These are phyloP conservation scores for Conticribra weissflogii DNA, from an alignment of 108 stramenopile genomes.

Conservation along the genomic window DNA sequence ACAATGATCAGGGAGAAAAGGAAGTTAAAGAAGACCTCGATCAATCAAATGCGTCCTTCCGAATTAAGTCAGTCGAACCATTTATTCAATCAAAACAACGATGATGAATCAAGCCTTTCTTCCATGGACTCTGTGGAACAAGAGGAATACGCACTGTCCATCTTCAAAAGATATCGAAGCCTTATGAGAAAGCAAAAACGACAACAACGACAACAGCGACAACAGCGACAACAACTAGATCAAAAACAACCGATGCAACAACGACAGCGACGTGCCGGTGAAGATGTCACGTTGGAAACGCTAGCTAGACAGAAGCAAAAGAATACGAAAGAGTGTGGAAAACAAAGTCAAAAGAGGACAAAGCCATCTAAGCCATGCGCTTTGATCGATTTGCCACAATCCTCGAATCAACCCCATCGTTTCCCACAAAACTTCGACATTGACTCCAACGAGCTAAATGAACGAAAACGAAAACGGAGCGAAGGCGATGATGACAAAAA, in stretches of 20 bases:
- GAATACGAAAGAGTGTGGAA: too few relatives aligned
- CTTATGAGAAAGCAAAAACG: slow-evolving; percentile 6
- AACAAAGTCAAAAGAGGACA: too few relatives aligned
- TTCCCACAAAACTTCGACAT: too few relatives aligned
- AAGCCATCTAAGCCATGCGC: too few relatives aligned
- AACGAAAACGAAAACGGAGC: too few relatives aligned
- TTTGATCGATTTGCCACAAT: too few relatives aligned
- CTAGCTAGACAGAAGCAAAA: too few relatives aligned
- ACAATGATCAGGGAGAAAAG: neutral
- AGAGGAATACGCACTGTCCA: slow-evolving; percentile 3
- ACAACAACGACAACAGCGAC: neutral
- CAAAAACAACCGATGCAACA: neutral
- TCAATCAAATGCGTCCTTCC: neutral
- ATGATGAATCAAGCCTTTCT: neutral
- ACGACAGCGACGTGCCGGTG: neutral
- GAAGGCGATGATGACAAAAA: too few relatives aligned
- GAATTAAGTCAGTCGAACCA: neutral
- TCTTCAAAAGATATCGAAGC: slow-evolving; percentile 3
- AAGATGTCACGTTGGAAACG: neutral
- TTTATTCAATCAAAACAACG: neutral
- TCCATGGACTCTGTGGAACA: slow-evolving; percentile 29
- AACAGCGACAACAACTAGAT: neutral
- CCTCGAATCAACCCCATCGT: too few relatives aligned
- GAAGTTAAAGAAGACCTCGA: neutral
- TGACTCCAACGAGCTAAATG: too few relatives aligned